Evolutionary conservation across 371 early-diverging fungal genomes (phyloP).

Genomic region (Mucor piriformis): DNA sequence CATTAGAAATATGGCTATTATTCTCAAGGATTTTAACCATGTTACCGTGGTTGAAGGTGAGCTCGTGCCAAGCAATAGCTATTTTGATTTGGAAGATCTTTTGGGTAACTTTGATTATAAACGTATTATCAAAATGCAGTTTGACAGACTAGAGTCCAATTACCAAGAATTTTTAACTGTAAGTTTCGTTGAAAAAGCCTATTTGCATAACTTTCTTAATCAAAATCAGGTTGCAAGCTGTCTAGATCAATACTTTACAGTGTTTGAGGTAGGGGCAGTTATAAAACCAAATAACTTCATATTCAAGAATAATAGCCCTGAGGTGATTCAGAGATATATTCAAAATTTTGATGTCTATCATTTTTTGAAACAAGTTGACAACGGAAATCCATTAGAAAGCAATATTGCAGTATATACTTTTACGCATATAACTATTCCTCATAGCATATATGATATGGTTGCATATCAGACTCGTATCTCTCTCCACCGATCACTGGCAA

Average conservation of each 20-base stretch:
- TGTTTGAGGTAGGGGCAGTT: constrained; percentile 51
- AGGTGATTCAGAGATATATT: constrained; percentile 35
- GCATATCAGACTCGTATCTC: constrained; percentile 59
- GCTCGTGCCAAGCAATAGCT: constrained; percentile 43
- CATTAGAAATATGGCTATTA: constrained; percentile 50
- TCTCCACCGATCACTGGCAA: constrained; percentile 52
- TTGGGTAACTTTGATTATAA: constrained; percentile 57
- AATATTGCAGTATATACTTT: constrained; percentile 43
- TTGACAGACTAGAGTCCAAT: constrained; percentile 51
- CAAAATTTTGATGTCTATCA: constrained; percentile 50
- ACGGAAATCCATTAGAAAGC: constrained; percentile 29
- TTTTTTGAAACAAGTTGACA: constrained; percentile 42
- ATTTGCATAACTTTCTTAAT: neutral
- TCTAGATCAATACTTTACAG: constrained; percentile 56
- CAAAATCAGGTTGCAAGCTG: constrained; percentile 51
- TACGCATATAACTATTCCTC: constrained; percentile 53
- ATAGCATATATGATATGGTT: constrained; percentile 59
- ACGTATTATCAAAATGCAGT: constrained; percentile 61
- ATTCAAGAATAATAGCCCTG: constrained; percentile 28
- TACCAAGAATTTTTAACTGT: constrained; percentile 61
- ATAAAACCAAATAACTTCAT: constrained; percentile 36
- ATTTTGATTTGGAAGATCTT: constrained; percentile 48
- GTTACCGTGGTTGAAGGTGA: constrained; percentile 59
- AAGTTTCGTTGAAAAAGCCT: constrained; percentile 4
- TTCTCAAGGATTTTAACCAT: constrained; percentile 59